Base-by-base conservation (phyloP, 116 monocot genomes). In the Dioscorea cayenensis region DNA sequence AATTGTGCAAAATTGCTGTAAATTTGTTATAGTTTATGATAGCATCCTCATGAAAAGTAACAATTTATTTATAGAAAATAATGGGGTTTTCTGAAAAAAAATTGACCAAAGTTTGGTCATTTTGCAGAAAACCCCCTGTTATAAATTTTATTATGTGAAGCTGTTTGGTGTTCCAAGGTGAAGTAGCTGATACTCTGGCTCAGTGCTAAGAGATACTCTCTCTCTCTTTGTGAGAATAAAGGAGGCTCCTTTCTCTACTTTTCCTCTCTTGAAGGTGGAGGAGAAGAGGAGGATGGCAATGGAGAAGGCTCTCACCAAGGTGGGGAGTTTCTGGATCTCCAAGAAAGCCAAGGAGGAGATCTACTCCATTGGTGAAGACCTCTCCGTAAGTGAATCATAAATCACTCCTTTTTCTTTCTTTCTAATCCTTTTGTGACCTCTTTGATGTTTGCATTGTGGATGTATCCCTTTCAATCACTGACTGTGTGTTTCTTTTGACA, bases 271-370 rank as follows among this genome's bases (percentile, higher is more conserved):
- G 19, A 28, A 64, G 63, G 58, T 49, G 36, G 36, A 58, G 66
- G 51, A 49, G 63, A 28, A 69, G 67, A 60, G 68, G 49, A 50
- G 55, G 55, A 55, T 55, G 55, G 55, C 55, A 55, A 93, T 99
- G 97, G 97, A 99, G 85, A 93, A 85, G 74, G 93, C 94, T 12
- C 79, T 99, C 67, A 85, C 80, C 21, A 99, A 87, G 72, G 81
- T 95, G 10, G 83, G 92, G 59, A 92, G 90, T 85, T 92, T 91
- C 51, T 82, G 84, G 75, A 86, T 99, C 64, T 90, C 97, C 10
- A 86, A 73, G 85, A 93, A 91, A 67, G 97, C 97, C 74, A 99
- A 99, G 64, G 90, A 99, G 67, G 97, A 99, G 85, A 82, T 99
- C 83, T 81, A 88, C 51, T 90, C 97, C 75, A 99, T 99, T 68